These are phyloP conservation scores for Fragilariopsis cylindrus DNA, from an alignment of 108 stramenopile species.

Conservation along the genomic window DNA sequence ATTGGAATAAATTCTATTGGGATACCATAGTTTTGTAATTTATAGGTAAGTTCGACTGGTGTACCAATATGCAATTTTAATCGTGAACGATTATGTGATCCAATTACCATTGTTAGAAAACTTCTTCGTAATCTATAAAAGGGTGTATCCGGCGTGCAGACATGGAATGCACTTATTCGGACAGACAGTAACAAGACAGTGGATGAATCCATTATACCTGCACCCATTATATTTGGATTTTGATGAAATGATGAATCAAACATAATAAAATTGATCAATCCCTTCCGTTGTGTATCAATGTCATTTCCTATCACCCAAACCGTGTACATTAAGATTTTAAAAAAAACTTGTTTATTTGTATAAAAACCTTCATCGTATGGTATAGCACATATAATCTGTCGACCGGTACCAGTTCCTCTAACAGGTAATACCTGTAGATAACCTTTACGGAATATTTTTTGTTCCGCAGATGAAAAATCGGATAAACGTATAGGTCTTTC, in stretches of 20 bases:
- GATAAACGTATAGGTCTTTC: constrained; percentile 2
- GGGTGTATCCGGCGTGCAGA: constrained; percentile 3
- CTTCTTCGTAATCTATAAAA: neutral
- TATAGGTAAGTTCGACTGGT: neutral
- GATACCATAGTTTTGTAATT: neutral
- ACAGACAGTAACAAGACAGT: neutral
- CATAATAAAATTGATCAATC: neutral
- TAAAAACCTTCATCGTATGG: neutral
- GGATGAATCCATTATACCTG: no score
- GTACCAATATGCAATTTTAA: neutral
- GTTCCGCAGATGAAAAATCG: constrained; percentile 3
- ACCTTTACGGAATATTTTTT: neutral
- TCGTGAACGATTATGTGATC: neutral
- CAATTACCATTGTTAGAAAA: neutral
- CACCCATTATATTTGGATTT: neutral
- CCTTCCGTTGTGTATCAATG: neutral
- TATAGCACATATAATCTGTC: neutral
- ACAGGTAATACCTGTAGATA: neutral
- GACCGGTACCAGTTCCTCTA: neutral
- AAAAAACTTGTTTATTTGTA: neutral
- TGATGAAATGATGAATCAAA: neutral
- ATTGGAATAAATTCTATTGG: neutral
- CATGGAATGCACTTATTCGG: neutral
- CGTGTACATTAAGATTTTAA: constrained; percentile 1
- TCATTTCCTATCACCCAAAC: neutral